These are phyloP conservation scores for Ceratocystis destructans DNA, from an alignment of 2,329 filamentous ascomycete genomes.

Conservation along the genomic window DNA sequence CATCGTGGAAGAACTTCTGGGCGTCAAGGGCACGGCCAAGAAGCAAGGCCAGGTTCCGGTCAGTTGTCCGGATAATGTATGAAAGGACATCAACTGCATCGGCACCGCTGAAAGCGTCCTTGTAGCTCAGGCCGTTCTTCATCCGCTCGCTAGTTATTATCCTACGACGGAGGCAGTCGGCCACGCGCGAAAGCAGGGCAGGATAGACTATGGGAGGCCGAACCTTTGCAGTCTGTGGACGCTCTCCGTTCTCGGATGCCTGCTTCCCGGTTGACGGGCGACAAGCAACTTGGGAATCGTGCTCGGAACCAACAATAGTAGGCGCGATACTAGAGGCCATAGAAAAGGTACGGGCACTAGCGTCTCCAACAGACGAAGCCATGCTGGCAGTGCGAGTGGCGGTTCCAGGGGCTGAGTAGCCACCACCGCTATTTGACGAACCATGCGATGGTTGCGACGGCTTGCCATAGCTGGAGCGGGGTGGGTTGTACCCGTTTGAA, in stretches of 20 bases:
- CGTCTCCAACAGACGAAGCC: constrained; percentile 38
- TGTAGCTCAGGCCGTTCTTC: constrained; percentile 95
- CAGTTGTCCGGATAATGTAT: constrained; percentile 93
- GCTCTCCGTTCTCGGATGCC: constrained; percentile 35
- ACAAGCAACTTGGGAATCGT: constrained; percentile 39
- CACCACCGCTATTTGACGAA: constrained; percentile 25
- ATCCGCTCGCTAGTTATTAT: constrained; percentile 75
- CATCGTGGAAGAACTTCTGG: constrained; percentile 98
- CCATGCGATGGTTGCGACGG: constrained; percentile 22
- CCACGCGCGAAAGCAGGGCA: constrained; percentile 82
- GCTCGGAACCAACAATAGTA: constrained; percentile 53
- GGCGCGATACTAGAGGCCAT: constrained; percentile 75
- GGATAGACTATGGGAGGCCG: constrained; percentile 82
- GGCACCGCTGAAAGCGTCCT: constrained; percentile 88
- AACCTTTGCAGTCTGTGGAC: constrained; percentile 47
- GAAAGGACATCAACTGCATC: constrained; percentile 92
- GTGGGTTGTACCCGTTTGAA: constrained; percentile 15
- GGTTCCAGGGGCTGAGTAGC: constrained; percentile 36
- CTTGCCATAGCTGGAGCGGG: constrained; percentile 28
- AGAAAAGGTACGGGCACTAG: constrained; percentile 60
- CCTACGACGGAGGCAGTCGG: constrained; percentile 80
- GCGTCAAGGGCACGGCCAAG: constrained; percentile 86
- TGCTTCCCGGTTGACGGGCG: constrained; percentile 46
- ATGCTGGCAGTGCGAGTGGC: constrained; percentile 49
- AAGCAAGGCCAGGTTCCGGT: constrained; percentile 83